Base-by-base conservation (phyloP, 768 basidiomycete species). In the Asterophora lycoperdoides region DNA sequence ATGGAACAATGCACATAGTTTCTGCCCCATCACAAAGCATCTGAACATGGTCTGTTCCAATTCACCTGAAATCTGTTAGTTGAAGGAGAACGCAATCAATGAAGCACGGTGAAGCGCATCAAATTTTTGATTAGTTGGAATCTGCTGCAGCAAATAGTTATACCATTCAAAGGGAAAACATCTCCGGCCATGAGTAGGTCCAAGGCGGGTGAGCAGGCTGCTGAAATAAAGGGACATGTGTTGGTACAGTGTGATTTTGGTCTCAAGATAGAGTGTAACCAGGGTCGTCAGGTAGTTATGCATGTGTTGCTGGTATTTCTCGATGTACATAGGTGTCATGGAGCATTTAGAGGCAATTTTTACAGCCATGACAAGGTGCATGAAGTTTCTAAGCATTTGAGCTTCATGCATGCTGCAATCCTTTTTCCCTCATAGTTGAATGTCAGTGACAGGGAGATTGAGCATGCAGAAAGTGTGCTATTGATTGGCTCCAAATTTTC, bases 151-250 rank as follows among this genome's bases (percentile, higher is more conserved):
- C 7, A 66, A 48, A 28, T 64, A 57, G 46, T 72, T 73, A 29
- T 63, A 59, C 4, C 64, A 26, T 45, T 73, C 69, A 41, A 70
- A 70, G 1, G 66, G 52, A 35, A 63, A 72, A 28, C 64, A 64
- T 13, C 66, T 48, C 69, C 71, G 74, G 5, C 60, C 56, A 44
- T 68, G 71, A 7, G 58, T 59, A 0, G 72, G 71, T 1, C 72
- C 70, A 52, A 68, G 70, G 1, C 55, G 46, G 1, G 48, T 45
- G 2, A 77, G 50, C 17, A 60, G 56, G 3, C 61, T 48, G 0
- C 54, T 51, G 18, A 73, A 53, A 55, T 77, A 74, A 14, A 78
- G 53, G 1, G 69, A 49, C 3, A 71, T 41, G 51, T 76, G 76
- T 6, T 76, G 72, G 36, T 72, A 70, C 0, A 68, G 64, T 1